Base-by-base conservation (phyloP, 257 asterid genomes). In the Solanum clarkiae region DNA sequence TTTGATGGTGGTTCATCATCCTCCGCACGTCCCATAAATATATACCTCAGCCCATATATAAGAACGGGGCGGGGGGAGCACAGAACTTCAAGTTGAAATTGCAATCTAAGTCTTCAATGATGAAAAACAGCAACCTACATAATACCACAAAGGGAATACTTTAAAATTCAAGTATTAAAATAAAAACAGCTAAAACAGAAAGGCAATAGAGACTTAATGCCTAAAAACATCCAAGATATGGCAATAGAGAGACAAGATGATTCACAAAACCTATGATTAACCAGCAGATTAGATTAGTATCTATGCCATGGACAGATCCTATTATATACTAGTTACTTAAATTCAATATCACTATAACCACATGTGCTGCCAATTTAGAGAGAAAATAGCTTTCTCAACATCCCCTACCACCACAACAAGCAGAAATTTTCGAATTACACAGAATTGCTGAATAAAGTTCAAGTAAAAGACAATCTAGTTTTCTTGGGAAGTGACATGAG, bases 21-120 rank as follows among this genome's bases (percentile, higher is more conserved):
- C 89, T 91, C 95, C 91, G 90, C 91, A 90, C 98, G 95, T 94
- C 97, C 98, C 98, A 94, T 94, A 92, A 94, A 94, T 90, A 94
- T 85, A 89, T 90, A 88, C 89, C 90, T 93, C 95, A 94, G 95
- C 93, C 98, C 94, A 93, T 94, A 90, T 89, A 93, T 90, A 83
- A 82, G 20, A 59, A 82, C n/a, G 44, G 24, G 57, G 68, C 49
- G 47, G 15, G 68, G 66, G 75, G 14, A 5, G 29, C 17, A n/a
- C 55, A 45, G 51, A 83, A 53, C 51, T 16, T 29, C 80, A 83
- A 83, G 63, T 68, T 51, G 54, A 83, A 66, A 83, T 49, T 8
- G 55, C 59, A 83, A 26, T 68, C 62, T 57, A 17, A 68, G 62
- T 32, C 45, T 68, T 83, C 80, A 83, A 68, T 56, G 70, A 66